These are phyloP conservation scores for Ramaria sp. DNA, from an alignment of 768 basidiomycete species.

Conservation along the genomic window DNA sequence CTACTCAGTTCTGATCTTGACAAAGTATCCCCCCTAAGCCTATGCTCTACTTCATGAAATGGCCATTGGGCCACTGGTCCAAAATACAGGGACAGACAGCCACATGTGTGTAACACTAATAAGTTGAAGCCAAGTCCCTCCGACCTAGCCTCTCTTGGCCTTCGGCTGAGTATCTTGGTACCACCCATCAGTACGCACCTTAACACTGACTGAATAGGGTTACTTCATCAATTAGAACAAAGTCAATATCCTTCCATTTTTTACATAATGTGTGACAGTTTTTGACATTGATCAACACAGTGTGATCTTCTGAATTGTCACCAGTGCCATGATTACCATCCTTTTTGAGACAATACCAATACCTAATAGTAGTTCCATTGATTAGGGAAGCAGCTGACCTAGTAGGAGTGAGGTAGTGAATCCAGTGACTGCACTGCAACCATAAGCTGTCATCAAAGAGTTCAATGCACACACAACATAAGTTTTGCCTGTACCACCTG, in stretches of 20 bases:
- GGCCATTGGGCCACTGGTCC: too few relatives aligned
- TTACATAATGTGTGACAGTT: conserved; percentile 8
- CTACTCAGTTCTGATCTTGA: too few relatives aligned
- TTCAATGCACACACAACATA: conserved; percentile 26
- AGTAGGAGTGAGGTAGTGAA: conserved; percentile 22
- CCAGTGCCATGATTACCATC: background rate
- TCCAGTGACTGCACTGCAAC: conserved; percentile 10
- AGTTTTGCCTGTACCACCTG: conserved; percentile 32
- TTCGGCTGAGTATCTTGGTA: too few relatives aligned
- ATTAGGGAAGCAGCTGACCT: conserved; percentile 33
- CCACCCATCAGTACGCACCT: too few relatives aligned
- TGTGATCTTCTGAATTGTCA: background rate
- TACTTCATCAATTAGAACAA: conserved; percentile 27
- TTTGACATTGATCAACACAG: background rate
- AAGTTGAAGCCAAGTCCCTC: too few relatives aligned
- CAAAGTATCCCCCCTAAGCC: too few relatives aligned
- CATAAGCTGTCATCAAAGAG: conserved; percentile 21
- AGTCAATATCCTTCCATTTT: conserved; percentile 30
- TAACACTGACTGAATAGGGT: conserved; percentile 33
- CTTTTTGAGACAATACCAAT: conserved; percentile 10
- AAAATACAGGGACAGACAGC: too few relatives aligned
- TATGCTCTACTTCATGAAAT: too few relatives aligned
- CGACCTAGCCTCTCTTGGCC: too few relatives aligned
- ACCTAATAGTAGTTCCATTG: conserved; percentile 26
- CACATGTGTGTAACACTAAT: too few relatives aligned